Evolutionary conservation across 805 yeast genomes (phyloP), one percentile per base, ranked within the genome.

Genomic region (Jamesozyma rosinii): DNA sequence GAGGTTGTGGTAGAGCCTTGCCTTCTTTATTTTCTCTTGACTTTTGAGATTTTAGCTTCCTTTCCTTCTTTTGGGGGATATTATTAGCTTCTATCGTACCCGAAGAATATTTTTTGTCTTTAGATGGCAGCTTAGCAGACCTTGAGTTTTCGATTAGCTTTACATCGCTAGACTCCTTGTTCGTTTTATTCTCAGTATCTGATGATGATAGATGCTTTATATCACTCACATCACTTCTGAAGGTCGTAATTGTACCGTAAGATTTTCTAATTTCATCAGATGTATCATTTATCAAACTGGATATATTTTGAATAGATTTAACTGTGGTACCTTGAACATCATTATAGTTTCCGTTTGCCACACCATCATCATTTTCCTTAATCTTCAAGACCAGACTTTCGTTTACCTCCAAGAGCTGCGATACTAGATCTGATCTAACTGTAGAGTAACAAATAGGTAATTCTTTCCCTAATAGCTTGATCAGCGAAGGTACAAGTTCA

Each of bases 181-280:
- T 20, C 14, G 17, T 22, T 5, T 18, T 6, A 9, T 14, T 17
- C 19, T 15, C 41, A 20, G 32, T 13, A 15, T 50, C 49, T 33
- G 11, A 24, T 24, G 29, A 11, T 8, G 6, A 8, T 8, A 24
- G 6, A 24, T 24, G 29, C 29, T 52, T 51, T 15, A 54, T 30
- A 43, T 59, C 64, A 42, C 59, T 57, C 2, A 40, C 44, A 47
- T 54, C 42, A 44, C 64, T 60, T 46, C 64, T 52, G 37, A 57
- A 58, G 1, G 64, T 60, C 9, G 63, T 59, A 20, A 58, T 57
- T 15, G 63, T 59, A 9, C 59, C 59, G 45, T 52, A 57, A 9
- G 64, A 58, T 11, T 32, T 32, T 19, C 20, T 34, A 34, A 5
- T 5, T 4, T 22, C 9, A 5, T 26, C 44, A 4, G 39, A 19